Base-by-base conservation (phyloP, 1,284 basidiomycete species). In the Trametes pubescens region DNA sequence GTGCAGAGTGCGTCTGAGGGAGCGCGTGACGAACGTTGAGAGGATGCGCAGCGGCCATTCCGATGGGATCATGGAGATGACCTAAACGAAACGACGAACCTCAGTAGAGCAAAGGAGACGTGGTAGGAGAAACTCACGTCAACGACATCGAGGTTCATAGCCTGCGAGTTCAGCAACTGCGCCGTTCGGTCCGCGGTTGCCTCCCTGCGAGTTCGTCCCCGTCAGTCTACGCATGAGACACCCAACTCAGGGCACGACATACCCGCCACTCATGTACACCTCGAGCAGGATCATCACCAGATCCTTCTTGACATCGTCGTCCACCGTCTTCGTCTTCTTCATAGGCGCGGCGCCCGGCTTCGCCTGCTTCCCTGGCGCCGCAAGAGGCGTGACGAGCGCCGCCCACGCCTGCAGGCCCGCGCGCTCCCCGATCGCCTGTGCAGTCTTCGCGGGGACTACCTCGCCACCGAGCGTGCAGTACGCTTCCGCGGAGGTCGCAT, bases 181-280 rank as follows among this genome's bases (percentile, higher is more conserved):
- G 91, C 84, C 0, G 91, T 87, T 24, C 86, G 85, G 16, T 82
- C 79, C 4, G 80, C 73, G 37, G 80, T 83, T 0, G 76, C 72
- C 61, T 82, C 81, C 62, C 85, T 89, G 66, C 51, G 60, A n/a
- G 65, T 40, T 51, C 55, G 46, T 26, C 9, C 63, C 18, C 40
- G n/a, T 67, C 18, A 65, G 29, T 57, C 14, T 11, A 54, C 18
- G 22, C n/a, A 18, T 14, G 22, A 16, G 46, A 54, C 51, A 14
- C n/a, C 11, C 24, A 38, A 10, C 5, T 10, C 16, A 47, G 9
- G 51, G 9, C 14, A 11, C 10, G 2, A 81, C 87, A 61, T 70
- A 91, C 89, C 86, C 86, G 57, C 89, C 86, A 51, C 79, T 81
- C 88, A 95, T 90, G 75, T 95, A 95, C 10, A 95, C 90, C 73